A percentile compares a stretch with the other conserved stretches of the same genome.
phyloP scores from a whole-genome alignment of 768 basidiomycete genomes.

The Leccinum variicolor region DNA sequence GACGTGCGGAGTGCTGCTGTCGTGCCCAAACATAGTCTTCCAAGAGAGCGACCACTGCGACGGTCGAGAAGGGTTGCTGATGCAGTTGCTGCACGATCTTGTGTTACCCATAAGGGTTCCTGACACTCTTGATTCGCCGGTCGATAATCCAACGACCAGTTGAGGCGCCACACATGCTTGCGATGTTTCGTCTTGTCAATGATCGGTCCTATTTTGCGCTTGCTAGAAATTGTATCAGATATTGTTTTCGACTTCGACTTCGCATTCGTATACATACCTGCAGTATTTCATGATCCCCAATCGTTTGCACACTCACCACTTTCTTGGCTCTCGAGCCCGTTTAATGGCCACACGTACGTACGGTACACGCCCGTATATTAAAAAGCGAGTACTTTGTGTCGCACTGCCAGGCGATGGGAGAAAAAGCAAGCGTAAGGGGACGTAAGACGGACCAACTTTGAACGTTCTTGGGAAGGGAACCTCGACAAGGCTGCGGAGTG shows the following conservation, averaged over 20 bases:
- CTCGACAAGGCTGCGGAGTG: slow-evolving; percentile 27
- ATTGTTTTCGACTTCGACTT: slow-evolving; percentile 13
- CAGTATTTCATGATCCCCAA: slow-evolving; percentile 26
- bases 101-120: slow-evolving; percentile 35
- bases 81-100: slow-evolving; percentile 48
- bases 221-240: slow-evolving; percentile 27
- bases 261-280: slow-evolving; percentile 26
- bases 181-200: not conserved
- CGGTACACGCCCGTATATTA: slow-evolving; percentile 14
- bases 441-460: not conserved
- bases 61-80: slow-evolving; percentile 70
- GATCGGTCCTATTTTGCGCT: slow-evolving; percentile 11
- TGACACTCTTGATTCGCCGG: slow-evolving; percentile 22
- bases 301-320: slow-evolving; percentile 13
- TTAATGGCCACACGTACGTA: slow-evolving; percentile 21
- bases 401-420: not conserved
- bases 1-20: slow-evolving; percentile 11
- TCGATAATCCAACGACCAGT: not conserved
- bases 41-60: slow-evolving; percentile 16
- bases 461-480: slow-evolving; percentile 24
- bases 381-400: not conserved
- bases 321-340: slow-evolving; percentile 10
- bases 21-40: not conserved
- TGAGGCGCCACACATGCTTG: not conserved
- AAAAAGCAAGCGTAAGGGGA: not conserved